Percentiles rank a stretch among this genome's conserved stretches.
phyloP scores from a whole-genome alignment of 495 filamentous ascomycete genomes.

The Amorphotheca resinae region DNA sequence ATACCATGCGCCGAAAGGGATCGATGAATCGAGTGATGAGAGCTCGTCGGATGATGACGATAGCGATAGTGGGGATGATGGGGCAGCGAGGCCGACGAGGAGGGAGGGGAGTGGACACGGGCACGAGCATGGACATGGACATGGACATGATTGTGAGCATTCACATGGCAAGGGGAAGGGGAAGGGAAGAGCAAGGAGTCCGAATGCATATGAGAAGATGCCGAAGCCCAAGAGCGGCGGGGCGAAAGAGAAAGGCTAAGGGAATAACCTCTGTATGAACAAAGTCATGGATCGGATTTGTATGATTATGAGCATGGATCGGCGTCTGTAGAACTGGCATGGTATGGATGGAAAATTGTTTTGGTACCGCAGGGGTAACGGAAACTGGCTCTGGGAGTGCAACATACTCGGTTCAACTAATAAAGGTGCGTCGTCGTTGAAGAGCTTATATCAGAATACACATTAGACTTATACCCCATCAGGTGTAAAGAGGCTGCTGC shows the following conservation, averaged over 20 bases:
- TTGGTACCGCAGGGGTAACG: too few relatives aligned
- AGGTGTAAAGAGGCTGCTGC: too few relatives aligned
- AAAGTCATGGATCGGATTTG: too few relatives aligned
- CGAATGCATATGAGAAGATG: conserved; percentile 93
- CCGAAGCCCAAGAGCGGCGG: conserved; percentile 40
- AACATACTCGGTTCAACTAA: too few relatives aligned
- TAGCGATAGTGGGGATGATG: conserved; percentile 42
- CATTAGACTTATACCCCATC: too few relatives aligned
- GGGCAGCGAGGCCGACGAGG: conserved; percentile 18
- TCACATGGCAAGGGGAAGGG: conserved; percentile 24
- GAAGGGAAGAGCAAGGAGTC: conserved; percentile 52
- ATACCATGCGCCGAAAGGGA: conserved; percentile 73
- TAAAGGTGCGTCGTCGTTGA: too few relatives aligned
- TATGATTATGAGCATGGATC: too few relatives aligned
- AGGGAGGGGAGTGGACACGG: conserved; percentile 14
- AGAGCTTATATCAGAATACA: too few relatives aligned
- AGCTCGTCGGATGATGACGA: conserved; percentile 52
- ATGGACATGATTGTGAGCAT: conserved; percentile 23
- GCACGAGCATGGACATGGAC: conserved; percentile 23
- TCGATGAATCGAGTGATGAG: conserved; percentile 78
- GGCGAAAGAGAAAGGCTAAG: conserved; percentile 3
- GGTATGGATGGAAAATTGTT: too few relatives aligned
- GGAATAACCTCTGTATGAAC: too few relatives aligned
- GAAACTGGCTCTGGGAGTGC: too few relatives aligned
- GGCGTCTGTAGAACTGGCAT: too few relatives aligned